Base-by-base conservation (phyloP, 1,284 basidiomycete species). In the Ceratobasidium sp. region DNA sequence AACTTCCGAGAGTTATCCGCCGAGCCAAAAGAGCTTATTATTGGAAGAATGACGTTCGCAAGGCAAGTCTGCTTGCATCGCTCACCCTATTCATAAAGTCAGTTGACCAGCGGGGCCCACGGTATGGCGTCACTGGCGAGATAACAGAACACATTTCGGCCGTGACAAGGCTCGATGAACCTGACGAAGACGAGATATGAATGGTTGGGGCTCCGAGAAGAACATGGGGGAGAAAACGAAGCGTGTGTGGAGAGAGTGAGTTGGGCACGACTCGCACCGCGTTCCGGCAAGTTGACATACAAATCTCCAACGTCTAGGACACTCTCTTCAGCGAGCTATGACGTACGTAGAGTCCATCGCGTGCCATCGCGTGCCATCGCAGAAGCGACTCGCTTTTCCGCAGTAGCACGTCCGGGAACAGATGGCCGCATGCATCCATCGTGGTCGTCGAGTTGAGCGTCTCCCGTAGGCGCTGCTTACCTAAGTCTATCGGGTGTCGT, bases 221-320 rank as follows among this genome's bases (percentile, higher is more conserved):
- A 41, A 60, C 58, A 60, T 36, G 58, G 39, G 36, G 58, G 10
- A 60, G 58, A 23, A 60, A 45, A 41, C 58, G 36, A 60, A 60
- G 58, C 58, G 41, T 45, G 58, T 60, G 26, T 60, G 39, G 36
- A 16, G 36, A 26, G 26, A 26, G 12, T 21, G 58, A 60, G 21
- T 43, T 45, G 39, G 10, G 10, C 32, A 39, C 23, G n/a, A 18
- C 16, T 23, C 36, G 41, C 39, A 45, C 23, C 58, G 58, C 36
- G 23, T n/a, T 60, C 58, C 39, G 58, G 39, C 34, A 23, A 32
- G 52, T 32, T 26, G 1, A 32, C 6, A 34, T 32, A 6, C 52
- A 55, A 32, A 30, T 55, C 30, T 18, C 6, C 52, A 55, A 55
- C 28, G 28, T 34, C 52, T 41, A 18, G 39, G 58, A 10, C n/a